Evolutionary conservation across 495 filamentous ascomycete genomes (phyloP).

Genomic region (Neurospora tetraspora): DNA sequence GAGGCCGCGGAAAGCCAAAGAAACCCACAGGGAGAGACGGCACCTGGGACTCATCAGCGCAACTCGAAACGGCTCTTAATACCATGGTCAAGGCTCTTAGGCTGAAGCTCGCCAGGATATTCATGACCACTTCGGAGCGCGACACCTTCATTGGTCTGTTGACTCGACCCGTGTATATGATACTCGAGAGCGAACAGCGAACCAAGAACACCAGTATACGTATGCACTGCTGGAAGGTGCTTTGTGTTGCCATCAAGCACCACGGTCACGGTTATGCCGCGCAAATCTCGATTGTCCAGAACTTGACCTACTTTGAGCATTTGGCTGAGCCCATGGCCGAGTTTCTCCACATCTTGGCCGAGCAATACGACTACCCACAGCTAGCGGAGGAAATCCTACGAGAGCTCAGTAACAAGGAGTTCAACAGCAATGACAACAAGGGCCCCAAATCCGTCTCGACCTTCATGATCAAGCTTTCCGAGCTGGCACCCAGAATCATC

Average conservation of each 20-base stretch:
- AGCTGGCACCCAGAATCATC: conserved; percentile 80
- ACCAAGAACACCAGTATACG: conserved; percentile 83
- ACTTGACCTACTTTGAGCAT: conserved; percentile 96
- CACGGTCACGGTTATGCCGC: conserved; percentile 96
- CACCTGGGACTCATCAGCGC: conserved; percentile 77
- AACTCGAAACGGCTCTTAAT: conserved; percentile 80
- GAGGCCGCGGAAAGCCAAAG: conserved; percentile 64
- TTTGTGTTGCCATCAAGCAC: conserved; percentile 95
- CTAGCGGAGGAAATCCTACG: conserved; percentile 87
- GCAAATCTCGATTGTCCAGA: conserved; percentile 96
- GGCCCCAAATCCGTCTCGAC: conserved; percentile 97
- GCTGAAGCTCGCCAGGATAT: conserved; percentile 82
- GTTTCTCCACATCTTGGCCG: conserved; percentile 87
- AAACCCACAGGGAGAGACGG: conserved; percentile 62
- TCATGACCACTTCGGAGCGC: conserved; percentile 90
- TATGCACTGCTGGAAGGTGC: conserved; percentile 95
- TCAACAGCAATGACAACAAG: conserved; percentile 88
- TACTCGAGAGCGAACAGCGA: conserved; percentile 88
- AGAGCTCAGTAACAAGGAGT: conserved; percentile 94
- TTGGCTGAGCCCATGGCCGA: conserved; percentile 98
- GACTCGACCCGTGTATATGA: conserved; percentile 85
- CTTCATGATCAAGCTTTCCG: conserved; percentile 93
- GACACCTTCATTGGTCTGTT: conserved; percentile 91
- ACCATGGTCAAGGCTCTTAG: conserved; percentile 94
- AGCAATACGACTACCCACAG: conserved; percentile 97